A percentile compares a stretch with the other conserved stretches of the same genome.
These are phyloP conservation scores for Saturnispora galanensis DNA, from an alignment of 805 yeast genomes.

Conservation along the genomic window DNA sequence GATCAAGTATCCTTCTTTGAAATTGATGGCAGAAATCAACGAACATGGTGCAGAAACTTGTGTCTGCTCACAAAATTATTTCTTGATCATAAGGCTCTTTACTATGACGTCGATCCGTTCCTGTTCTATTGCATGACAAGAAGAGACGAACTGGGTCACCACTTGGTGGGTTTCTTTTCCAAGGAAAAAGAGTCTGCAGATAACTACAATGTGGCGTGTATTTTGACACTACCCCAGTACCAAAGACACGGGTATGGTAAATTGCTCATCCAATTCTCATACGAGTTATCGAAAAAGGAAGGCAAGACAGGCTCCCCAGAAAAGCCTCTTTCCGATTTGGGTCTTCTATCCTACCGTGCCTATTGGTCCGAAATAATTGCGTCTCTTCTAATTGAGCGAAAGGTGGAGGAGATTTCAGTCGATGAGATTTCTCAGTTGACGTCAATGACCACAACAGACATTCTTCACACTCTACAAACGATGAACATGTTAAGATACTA, in stretches of 20 bases:
- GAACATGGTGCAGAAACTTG: conserved; percentile 95
- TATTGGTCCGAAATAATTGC: conserved; percentile 92
- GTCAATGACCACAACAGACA: conserved; percentile 94
- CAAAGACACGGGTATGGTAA: conserved; percentile 94
- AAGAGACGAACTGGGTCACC: conserved; percentile 86
- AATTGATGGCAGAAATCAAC: conserved; percentile 91
- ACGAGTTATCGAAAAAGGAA: conserved; percentile 80
- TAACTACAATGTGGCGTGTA: conserved; percentile 93
- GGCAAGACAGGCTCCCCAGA: conserved; percentile 94
- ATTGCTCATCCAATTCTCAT: conserved; percentile 84
- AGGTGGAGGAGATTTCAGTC: conserved; percentile 46
- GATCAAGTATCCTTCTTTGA: conserved; percentile 91
- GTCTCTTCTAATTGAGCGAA: conserved; percentile 55
- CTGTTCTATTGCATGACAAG: conserved; percentile 92
- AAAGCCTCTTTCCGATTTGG: conserved; percentile 92
- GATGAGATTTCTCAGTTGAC: conserved; percentile 84
- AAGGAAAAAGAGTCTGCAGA: conserved; percentile 96
- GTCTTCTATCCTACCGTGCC: conserved; percentile 86
- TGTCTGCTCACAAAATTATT: conserved; percentile 86
- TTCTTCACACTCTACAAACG: conserved; percentile 86
- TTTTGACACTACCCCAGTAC: conserved; percentile 89
- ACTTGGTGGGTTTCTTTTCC: conserved; percentile 91
- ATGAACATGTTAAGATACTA: conserved; percentile 82
- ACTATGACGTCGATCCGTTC: conserved; percentile 97
- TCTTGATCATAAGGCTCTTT: conserved; percentile 90